Base-by-base conservation (phyloP, 768 basidiomycete genomes). In the Clavulina sp. region DNA sequence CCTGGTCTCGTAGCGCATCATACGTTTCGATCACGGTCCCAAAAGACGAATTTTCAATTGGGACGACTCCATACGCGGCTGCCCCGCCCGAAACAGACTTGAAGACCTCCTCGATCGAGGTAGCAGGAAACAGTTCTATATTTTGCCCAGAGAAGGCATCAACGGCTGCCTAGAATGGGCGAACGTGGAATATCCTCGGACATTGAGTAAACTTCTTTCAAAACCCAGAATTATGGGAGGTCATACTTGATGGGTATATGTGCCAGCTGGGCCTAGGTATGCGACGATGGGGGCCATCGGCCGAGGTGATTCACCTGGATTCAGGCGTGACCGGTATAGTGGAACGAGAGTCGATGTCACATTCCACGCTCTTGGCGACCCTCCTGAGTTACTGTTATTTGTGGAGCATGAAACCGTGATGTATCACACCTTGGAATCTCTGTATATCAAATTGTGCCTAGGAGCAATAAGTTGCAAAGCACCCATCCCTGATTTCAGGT, bases 251-350 rank as follows among this genome's bases (percentile, higher is more conserved):
- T 46, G 43, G 26, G 43, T 16, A 46, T 46, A 46, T 13, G 43
- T 46, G 43, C 43, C 43, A 9, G 13, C 43, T 9, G 43, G 43
- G 43, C 43, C 43, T 46, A 46, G 43, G 24, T 46, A 46, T 16
- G 43, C 43, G 9, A 46, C 13, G 16, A 9, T 28, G 13, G 43
- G 43, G 13, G n/a, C n/a, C n/a, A n/a, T n/a, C n/a, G n/a, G n/a
- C n/a, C n/a, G n/a, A n/a, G n/a, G n/a, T n/a, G n/a, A n/a, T n/a
- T n/a, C n/a, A n/a, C n/a, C n/a, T n/a, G n/a, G n/a, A n/a, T n/a
- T n/a, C n/a, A n/a, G n/a, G n/a, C n/a, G n/a, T n/a, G n/a, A n/a
- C n/a, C n/a, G n/a, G n/a, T n/a, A n/a, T n/a, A n/a, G n/a, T n/a
- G n/a, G n/a, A n/a, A n/a, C n/a, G n/a, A n/a, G n/a, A n/a, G n/a